Base-by-base conservation (phyloP, 225 moss, liverwort and hornwort genomes). In the Bryoerythrophyllum caledonicum region DNA sequence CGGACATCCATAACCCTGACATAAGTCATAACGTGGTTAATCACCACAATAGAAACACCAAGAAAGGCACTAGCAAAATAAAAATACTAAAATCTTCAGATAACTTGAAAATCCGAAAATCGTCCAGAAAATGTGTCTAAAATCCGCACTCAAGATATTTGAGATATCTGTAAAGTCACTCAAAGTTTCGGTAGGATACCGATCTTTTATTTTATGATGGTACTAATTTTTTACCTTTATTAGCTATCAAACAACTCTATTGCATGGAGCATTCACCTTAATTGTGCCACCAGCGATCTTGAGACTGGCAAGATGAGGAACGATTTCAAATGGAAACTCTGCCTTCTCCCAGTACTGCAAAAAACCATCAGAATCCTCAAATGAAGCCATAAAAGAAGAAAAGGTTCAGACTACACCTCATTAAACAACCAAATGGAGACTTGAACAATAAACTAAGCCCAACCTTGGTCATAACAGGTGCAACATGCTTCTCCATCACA, bases 1-100 rank as follows among this genome's bases (percentile, higher is more conserved):
- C 70, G 90, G 90, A 85, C 92, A 92, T 74, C 94, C 92, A 77
- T 95, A 92, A 28, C 94, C 94, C 94, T 95, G 82, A n/a, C 23
- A 82, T 23, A 66, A 66, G 40, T 68, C 13, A 49, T 53, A 23
- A 44, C 63, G 62, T n/a, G 5, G 56, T 65, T 44, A 56, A 61
- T 68, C 14, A 19, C 16, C 57, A 70, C 23, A 64, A 37, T 38
- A 37, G 32, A 32, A 68, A 62, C 61, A 53, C 41, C 7, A 41
- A 54, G 41, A 49, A 46, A 23, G 48, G 21, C 19, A 58, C 64
- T 25, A 34, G 69, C 40, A 2, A 69, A 48, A 32, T 44, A 37
- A 70, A 11, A 46, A 20, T 23, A 20, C 43, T 48, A 65, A n/a
- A 11, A 65, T 32, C 65, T 49, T 65, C 17, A 41, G 10, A 21